These are phyloP conservation scores for Verticillium nubilum DNA, from an alignment of 2,329 filamentous ascomycete genomes.

Conservation along the genomic window DNA sequence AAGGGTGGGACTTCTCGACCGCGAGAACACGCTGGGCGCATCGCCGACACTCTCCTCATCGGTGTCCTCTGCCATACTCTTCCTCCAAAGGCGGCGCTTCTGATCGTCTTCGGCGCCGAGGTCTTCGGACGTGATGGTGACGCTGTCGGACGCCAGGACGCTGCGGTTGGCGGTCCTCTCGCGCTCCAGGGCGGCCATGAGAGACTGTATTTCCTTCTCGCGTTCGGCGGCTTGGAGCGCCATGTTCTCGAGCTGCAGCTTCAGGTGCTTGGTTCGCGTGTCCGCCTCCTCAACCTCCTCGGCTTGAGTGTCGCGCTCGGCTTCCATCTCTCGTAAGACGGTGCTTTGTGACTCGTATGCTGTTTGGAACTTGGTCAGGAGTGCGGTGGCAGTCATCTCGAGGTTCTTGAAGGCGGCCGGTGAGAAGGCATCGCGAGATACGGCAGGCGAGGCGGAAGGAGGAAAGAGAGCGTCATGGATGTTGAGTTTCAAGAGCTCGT, in stretches of 20 bases:
- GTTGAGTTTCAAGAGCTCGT: slow-evolving; percentile 51
- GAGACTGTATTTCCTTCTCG: slow-evolving; percentile 42
- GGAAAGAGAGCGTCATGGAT: slow-evolving; percentile 51
- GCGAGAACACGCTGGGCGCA: slow-evolving; percentile 52
- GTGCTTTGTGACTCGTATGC: slow-evolving; percentile 51
- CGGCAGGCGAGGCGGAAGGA: slow-evolving; percentile 24
- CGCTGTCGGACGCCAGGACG: slow-evolving; percentile 27
- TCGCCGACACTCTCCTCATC: slow-evolving; percentile 45
- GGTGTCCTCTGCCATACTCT: slow-evolving; percentile 39
- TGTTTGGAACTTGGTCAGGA: slow-evolving; percentile 50
- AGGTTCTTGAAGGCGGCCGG: slow-evolving; percentile 57
- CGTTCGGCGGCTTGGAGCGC: slow-evolving; percentile 47
- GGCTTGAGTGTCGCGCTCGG: slow-evolving; percentile 45
- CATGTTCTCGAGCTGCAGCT: slow-evolving; percentile 56
- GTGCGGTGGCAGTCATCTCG: slow-evolving; percentile 49
- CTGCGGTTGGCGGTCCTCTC: slow-evolving; percentile 43
- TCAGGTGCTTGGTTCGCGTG: slow-evolving; percentile 46
- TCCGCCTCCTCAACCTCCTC: slow-evolving; percentile 53
- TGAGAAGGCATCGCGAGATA: slow-evolving; percentile 46
- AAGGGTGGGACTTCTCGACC: slow-evolving; percentile 51
- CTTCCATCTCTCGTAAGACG: slow-evolving; percentile 43
- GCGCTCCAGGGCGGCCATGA: slow-evolving; percentile 44
- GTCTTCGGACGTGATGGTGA: slow-evolving; percentile 41
- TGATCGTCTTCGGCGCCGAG: slow-evolving; percentile 48
- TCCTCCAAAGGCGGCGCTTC: slow-evolving; percentile 31